Percentiles rank a stretch among this genome's conserved stretches.
These are phyloP conservation scores for Pseudocercospora crystallina DNA, from an alignment of 2,329 filamentous ascomycete genomes.

Conservation along the genomic window DNA sequence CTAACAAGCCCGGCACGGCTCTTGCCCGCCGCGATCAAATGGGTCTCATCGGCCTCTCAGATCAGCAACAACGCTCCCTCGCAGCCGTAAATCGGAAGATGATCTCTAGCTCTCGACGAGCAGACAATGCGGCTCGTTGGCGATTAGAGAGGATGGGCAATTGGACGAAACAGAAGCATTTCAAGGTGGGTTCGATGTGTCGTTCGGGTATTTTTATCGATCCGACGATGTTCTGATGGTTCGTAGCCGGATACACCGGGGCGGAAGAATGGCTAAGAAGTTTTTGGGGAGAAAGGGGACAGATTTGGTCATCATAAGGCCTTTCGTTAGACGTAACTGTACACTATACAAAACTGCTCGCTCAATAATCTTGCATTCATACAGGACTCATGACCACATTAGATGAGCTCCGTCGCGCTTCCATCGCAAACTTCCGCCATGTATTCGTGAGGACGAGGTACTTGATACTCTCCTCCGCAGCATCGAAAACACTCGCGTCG, in stretches of 20 bases:
- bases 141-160: constrained; percentile 21
- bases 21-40: constrained; percentile 15
- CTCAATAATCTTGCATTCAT: too few species aligned
- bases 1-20: background rate
- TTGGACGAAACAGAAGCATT: constrained; percentile 24
- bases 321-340: too few species aligned
- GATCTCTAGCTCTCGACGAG: constrained; percentile 12
- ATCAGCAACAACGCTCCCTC: constrained; percentile 15
- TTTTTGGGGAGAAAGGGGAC: too few species aligned
- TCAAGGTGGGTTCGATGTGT: constrained; percentile 22
- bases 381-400: background rate
- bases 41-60: constrained; percentile 17
- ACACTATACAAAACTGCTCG: too few species aligned
- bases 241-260: constrained; percentile 21
- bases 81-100: constrained; percentile 16
- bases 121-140: constrained; percentile 19
- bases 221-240: constrained; percentile 16
- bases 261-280: constrained; percentile 21
- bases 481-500: constrained; percentile 56
- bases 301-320: too few species aligned
- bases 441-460: constrained; percentile 68
- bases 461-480: constrained; percentile 61
- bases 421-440: constrained; percentile 49
- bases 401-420: constrained; percentile 5
- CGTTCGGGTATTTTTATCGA: constrained; percentile 20